Evolutionary conservation across 2,329 filamentous ascomycete genomes (phyloP), one percentile per base, ranked within the genome.

Genomic region (Diaporthe citriasiana): DNA sequence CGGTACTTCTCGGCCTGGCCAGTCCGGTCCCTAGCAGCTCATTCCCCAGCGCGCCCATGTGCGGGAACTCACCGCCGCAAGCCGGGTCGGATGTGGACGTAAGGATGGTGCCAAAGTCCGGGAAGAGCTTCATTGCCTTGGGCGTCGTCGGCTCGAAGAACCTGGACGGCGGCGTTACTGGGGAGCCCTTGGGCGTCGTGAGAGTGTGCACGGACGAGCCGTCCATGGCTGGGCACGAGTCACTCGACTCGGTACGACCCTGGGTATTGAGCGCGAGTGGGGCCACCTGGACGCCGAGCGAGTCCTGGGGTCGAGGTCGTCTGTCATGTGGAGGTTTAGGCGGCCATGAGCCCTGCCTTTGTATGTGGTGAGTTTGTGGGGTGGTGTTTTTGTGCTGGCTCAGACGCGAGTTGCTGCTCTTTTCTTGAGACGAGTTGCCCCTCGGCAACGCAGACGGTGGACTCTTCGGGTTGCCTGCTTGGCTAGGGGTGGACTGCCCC

Each of bases 131-230:
- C 80, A 82, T 82, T 1, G 81, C 81, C 53, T 77, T 81, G 0
- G 81, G 82, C 0, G 81, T 82, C 6, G 70, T 74, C 0, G 81
- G 80, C n/a, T 80, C 78, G 30, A 80, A 81, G 0, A 38, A 60
- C 1, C 77, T 76, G 8, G 77, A 75, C 10, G 77, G 65, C 1
- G 77, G 77, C 2, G 77, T 72, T 25, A 55, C 51, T 17, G 70
- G 73, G 5, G 59, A 72, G 13, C 33, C 30, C 9, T n/a, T n/a
- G 13, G 60, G 22, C 27, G 63, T 30, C 1, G 51, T 40, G 42
- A 69, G 10, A 38, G 51, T 68, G 47, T 72, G 66, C 0, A 73
- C 27, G 2, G 72, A 74, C 9, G 56, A 35, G 17, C 35, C 68
- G 17, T 57, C 66, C 45, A 74, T 25, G 9, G 33, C 53, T 4